Evolutionary conservation across 2,329 filamentous ascomycete species (phyloP).

Genomic region (Davidsoniella neocaledoniae): DNA sequence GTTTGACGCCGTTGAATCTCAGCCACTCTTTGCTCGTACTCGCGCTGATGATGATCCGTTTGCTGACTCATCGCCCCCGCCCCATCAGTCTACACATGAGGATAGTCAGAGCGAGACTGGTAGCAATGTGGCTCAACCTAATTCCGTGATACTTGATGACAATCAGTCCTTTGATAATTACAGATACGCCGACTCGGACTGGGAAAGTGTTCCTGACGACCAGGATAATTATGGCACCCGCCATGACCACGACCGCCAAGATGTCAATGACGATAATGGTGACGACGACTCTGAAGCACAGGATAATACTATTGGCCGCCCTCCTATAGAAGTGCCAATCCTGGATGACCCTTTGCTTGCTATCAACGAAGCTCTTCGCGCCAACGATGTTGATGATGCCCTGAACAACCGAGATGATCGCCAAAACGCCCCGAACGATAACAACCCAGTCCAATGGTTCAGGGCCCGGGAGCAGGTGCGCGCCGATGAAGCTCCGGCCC

Average conservation of each 20-base stretch:
- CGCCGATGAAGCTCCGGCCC: too few species aligned
- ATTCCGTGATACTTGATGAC: background rate
- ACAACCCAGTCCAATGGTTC: background rate
- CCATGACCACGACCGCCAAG: background rate
- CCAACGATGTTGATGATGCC: background rate
- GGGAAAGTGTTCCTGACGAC: conserved; percentile 9
- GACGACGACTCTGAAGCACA: background rate
- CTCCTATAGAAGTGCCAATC: too few species aligned
- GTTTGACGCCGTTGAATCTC: conserved; percentile 9
- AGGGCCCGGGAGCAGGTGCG: too few species aligned
- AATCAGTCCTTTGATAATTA: background rate
- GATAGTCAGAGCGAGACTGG: background rate
- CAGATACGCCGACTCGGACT: background rate
- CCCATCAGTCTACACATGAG: conserved; percentile 2
- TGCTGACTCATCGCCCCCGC: conserved; percentile 9
- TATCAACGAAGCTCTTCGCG: background rate
- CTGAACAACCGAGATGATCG: background rate
- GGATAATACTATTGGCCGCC: background rate
- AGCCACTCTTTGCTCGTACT: conserved; percentile 10
- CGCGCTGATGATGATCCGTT: conserved; percentile 9
- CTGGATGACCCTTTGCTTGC: background rate
- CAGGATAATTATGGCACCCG: background rate
- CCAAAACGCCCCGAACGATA: background rate
- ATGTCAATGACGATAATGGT: conserved; percentile 5
- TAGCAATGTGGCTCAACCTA: conserved; percentile 1